Evolutionary conservation across 2,329 filamentous ascomycete genomes (phyloP).

Genomic region (Paecilomyces sp.): DNA sequence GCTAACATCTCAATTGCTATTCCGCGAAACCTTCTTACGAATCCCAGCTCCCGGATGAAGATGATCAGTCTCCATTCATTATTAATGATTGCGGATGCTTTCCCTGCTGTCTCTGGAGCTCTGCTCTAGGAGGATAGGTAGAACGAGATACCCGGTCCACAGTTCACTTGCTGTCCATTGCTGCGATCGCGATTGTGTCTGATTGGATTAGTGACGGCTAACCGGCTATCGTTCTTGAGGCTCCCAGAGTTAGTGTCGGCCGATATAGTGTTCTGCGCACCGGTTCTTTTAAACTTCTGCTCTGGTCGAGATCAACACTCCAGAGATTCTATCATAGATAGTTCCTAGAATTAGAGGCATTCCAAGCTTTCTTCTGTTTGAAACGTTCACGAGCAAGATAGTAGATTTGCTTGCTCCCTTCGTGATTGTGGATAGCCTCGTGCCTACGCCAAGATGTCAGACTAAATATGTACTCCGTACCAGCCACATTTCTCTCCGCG

Average conservation of each 20-base stretch:
- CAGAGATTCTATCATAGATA: not conserved
- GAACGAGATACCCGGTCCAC: not conserved
- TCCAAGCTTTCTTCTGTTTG: not conserved
- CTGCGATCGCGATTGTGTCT: not conserved
- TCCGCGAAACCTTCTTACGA: not conserved
- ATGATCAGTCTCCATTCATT: not conserved
- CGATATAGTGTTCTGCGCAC: not conserved
- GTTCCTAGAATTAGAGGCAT: not conserved
- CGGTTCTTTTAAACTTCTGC: not conserved
- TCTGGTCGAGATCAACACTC: not conserved
- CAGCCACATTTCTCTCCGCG: not conserved
- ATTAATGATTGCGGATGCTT: not conserved
- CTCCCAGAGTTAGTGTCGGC: not conserved
- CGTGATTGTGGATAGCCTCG: not conserved
- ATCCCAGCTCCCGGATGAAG: not conserved
- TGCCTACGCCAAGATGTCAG: not conserved
- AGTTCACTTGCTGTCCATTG: not conserved
- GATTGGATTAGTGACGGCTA: not conserved
- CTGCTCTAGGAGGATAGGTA: not conserved
- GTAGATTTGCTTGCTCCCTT: not conserved
- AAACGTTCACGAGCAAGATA: not conserved
- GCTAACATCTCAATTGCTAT: not conserved
- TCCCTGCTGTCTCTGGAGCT: not conserved
- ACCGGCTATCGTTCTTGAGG: not conserved
- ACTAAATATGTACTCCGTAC: not conserved